Evolutionary conservation across 1,284 basidiomycete genomes (phyloP), one percentile per base, ranked within the genome.

Genomic region (Erythrobasidium hasegawianum): DNA sequence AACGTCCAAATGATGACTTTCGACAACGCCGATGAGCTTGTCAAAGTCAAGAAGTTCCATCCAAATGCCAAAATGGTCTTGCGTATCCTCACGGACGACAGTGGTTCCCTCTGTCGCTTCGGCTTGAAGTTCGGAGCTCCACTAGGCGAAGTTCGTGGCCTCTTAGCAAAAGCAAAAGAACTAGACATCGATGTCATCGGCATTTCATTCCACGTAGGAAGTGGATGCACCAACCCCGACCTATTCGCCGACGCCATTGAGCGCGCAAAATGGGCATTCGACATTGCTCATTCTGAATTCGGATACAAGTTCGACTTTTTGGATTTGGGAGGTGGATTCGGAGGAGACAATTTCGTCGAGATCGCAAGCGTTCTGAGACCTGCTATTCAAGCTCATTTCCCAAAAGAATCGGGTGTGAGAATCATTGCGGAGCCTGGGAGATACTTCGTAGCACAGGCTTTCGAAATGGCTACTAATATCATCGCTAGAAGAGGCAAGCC

Each of bases 111-210:
- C 14, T 97, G 94, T 78, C 87, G 90, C 43, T 86, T 99, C 52
- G 93, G 94, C 2, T 85, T 92, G 78, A 98, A 98, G 80, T 99
- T 95, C 72, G 96, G 96, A n/a, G 93, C 95, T 0, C 87, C 93
- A 0, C 83, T 98, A 38, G 82, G 82, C 39, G 83, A 86, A 14
- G 93, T 97, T 24, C 89, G 89, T 1, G 83, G 81, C 7, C 83
- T 99, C 26, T 82, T 98, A 52, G 79, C 81, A 16, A 88, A 87
- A 72, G 96, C 95, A 0, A 83, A 82, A 71, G 86, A 89, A 75
- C 83, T 97, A 39, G 80, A 82, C 24, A 82, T 99, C 59, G 84
- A 94, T 75, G 90, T 99, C 59, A 83, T 97, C 57, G 96, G 96
- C 39, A 90, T 97, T 59, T 91, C 88, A 76, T 99, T 99, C 84